A percentile compares a stretch with the other conserved stretches of the same genome.
Evolutionary conservation across 345 rosid species (phyloP).

Genomic region (Citropsis articulata): DNA sequence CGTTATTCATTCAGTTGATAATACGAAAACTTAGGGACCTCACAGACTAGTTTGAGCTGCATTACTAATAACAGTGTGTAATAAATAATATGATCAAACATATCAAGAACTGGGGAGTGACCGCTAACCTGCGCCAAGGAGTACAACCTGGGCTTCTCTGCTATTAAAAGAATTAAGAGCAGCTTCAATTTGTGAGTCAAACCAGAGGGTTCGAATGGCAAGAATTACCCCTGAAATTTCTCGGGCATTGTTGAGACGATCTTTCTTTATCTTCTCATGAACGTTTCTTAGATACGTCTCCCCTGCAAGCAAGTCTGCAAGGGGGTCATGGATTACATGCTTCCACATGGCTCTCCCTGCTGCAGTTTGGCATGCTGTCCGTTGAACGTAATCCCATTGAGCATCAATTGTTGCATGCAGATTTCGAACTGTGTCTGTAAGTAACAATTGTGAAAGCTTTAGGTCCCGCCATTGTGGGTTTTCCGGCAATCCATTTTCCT

Average conservation of each 20-base stretch:
- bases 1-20: neutral
- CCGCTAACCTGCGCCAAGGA: conserved; percentile 88
- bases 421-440: conserved; percentile 40
- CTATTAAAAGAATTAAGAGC: conserved; percentile 51
- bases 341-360: conserved; percentile 96
- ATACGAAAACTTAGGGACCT: neutral
- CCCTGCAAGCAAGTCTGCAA: conserved; percentile 81
- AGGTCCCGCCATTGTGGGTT: conserved; percentile 50
- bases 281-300: conserved; percentile 68
- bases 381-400: conserved; percentile 65
- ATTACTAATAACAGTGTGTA: neutral
- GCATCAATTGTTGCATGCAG: conserved; percentile 60
- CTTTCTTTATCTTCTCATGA: conserved; percentile 74
- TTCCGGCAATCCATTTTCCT: conserved; percentile 34
- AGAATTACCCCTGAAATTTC: conserved; percentile 83
- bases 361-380: conserved; percentile 85
- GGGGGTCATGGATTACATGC: conserved; percentile 68
- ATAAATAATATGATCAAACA: neutral
- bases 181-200: conserved; percentile 76
- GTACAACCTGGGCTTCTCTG: conserved; percentile 66
- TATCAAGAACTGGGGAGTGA: neutral
- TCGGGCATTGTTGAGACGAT: conserved; percentile 61
- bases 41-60: neutral
- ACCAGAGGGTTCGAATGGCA: conserved; percentile 88
- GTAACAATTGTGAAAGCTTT: conserved; percentile 50